Evolutionary conservation across 139 green algal genomes (phyloP).

Genomic region (Chlorella sorokiniana): DNA sequence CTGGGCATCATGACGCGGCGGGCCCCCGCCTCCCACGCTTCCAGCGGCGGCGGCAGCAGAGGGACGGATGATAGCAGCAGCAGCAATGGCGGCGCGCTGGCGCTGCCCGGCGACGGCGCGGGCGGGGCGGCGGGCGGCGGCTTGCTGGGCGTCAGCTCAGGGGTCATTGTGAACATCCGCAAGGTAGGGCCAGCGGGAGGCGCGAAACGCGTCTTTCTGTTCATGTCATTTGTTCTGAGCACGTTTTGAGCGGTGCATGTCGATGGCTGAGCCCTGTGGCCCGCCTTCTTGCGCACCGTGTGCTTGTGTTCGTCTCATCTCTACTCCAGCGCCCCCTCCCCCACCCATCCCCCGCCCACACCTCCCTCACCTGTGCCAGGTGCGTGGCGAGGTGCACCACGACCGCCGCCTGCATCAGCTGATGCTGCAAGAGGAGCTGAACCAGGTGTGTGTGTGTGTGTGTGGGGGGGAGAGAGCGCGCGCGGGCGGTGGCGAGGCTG

Average conservation of each 20-base stretch:
- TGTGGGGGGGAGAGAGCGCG: too few relatives aligned
- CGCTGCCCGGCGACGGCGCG: neutral
- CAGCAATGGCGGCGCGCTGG: slow-evolving; percentile 11
- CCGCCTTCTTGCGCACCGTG: too few relatives aligned
- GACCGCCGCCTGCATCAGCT: slow-evolving; percentile 92
- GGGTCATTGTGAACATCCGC: slow-evolving; percentile 64
- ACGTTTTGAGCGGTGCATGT: too few relatives aligned
- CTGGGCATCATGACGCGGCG: slow-evolving; percentile 65
- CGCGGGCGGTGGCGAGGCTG: too few relatives aligned
- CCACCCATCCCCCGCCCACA: too few relatives aligned
- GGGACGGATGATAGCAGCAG: too few relatives aligned
- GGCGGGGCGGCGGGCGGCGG: too few relatives aligned
- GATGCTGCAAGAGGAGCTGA: slow-evolving; percentile 78
- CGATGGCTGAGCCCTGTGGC: too few relatives aligned
- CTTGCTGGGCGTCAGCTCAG: neutral
- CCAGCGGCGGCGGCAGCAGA: too few relatives aligned
- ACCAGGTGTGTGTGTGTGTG: slow-evolving; percentile 17
- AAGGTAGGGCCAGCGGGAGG: slow-evolving; percentile 40
- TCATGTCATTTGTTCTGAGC: neutral
- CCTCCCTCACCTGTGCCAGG: slow-evolving; percentile 44
- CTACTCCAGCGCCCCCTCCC: too few relatives aligned
- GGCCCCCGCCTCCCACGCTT: too few relatives aligned
- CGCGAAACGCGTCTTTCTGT: neutral
- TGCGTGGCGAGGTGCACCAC: slow-evolving; percentile 81
- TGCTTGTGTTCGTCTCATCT: too few relatives aligned